Base-by-base conservation (phyloP, 2,329 filamentous ascomycete genomes). In the Hypoxylon sp. region DNA sequence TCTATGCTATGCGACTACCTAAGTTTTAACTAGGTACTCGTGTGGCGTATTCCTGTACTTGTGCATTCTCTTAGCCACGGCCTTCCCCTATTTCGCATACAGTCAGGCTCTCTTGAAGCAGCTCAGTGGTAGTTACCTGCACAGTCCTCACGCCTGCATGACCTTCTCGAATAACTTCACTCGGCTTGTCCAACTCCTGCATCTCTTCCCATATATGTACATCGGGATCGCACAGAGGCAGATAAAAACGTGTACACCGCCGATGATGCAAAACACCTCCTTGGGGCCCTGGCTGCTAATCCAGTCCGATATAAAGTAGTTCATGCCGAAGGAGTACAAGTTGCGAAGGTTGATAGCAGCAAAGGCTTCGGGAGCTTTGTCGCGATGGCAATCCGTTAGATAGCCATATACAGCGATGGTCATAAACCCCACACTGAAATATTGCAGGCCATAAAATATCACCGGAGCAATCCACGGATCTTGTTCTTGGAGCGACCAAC, bases 251-350 rank as follows among this genome's bases (percentile, higher is more conserved):
- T 80, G 78, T 2, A 79, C 49, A 2, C 77, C 78, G 10, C 78
- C 78, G 51, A 80, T 74, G 33, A 77, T 78, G 22, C 63, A 71
- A 53, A 79, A 80, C 30, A 79, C 77, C 44, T 79, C 70, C 59
- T 77, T 75, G 1, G 76, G 75, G 2, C 77, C 77, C 61, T 80
- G 77, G 25, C 48, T 72, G 13, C 70, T 69, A 40, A 80, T 77
- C 78, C 78, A 80, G 40, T 73, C 69, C 7, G 75, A 76, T 63
- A 80, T 77, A 68, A 79, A 79, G 58, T 79, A 79, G 62, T 78
- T 79, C 72, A 79, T 78, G 4, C 74, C 74, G 57, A 79, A 79
- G 1, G 76, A 77, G 53, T 78, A 79, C 50, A 79, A 76, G 30
- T 79, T 78, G 11, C 77, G 64, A 40, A 74, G 35, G 10, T 73